A percentile compares a stretch with the other conserved stretches of the same genome.
phyloP scores from a whole-genome alignment of 768 basidiomycete genomes.

The Leucosporidium yakuticum region DNA sequence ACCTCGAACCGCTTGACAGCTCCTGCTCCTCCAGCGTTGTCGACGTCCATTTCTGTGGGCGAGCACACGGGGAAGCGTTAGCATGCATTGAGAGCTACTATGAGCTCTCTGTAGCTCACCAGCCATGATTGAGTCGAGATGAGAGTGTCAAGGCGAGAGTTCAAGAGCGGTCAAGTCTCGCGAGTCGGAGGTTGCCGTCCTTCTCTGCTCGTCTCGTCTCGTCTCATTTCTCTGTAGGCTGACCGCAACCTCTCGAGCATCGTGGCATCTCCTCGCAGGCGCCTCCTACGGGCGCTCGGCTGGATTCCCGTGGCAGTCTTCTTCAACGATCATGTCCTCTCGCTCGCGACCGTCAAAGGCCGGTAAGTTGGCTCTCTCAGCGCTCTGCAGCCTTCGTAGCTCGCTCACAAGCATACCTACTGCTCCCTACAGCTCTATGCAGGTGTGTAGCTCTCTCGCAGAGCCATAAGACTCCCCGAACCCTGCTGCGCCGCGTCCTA shows the following conservation, averaged over 20 bases:
- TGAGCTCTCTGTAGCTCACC: too few species aligned
- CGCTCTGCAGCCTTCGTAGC: background rate
- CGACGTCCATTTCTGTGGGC: slow-evolving; percentile 8
- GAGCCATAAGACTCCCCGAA: background rate
- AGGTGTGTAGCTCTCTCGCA: slow-evolving; percentile 15
- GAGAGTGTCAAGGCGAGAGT: too few species aligned
- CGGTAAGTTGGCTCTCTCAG: slow-evolving; percentile 21
- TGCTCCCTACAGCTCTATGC: slow-evolving; percentile 33
- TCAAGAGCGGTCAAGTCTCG: too few species aligned
- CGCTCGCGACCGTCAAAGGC: slow-evolving; percentile 33
- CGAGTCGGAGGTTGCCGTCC: too few species aligned
- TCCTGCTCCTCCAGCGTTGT: slow-evolving; percentile 1
- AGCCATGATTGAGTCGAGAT: too few species aligned
- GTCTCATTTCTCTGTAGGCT: too few species aligned
- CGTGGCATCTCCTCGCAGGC: too few species aligned
- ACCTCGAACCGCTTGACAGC: slow-evolving; percentile 76
- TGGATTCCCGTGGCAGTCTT: slow-evolving; percentile 36
- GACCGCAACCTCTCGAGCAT: too few species aligned
- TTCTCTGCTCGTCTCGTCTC: too few species aligned
- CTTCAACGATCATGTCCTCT: slow-evolving; percentile 32
- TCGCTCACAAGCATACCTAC: background rate
- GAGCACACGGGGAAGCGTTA: too few species aligned
- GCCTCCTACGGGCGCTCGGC: slow-evolving; percentile 13
- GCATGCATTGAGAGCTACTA: too few species aligned
- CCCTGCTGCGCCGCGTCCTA: background rate